Evolutionary conservation across 2,329 filamentous ascomycete species (phyloP).

Genomic region (Scedosporium aurantiacum): DNA sequence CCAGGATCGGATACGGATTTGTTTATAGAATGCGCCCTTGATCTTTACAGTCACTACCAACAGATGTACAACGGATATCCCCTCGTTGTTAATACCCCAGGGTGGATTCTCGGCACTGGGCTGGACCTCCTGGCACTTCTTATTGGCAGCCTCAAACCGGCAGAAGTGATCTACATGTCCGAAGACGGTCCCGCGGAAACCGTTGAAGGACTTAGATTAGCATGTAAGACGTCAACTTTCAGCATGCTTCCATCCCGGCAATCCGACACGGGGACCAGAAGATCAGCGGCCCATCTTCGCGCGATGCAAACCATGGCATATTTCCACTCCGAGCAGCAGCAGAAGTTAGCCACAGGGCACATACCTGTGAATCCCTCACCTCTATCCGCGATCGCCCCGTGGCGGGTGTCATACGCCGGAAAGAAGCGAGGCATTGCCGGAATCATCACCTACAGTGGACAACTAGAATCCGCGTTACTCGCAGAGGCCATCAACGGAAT

Average conservation of each 20-base stretch:
- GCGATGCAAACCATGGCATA: conserved; percentile 74
- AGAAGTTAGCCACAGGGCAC: neutral
- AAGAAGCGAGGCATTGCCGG: conserved; percentile 44
- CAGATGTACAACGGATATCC: conserved; percentile 35
- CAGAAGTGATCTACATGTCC: conserved; percentile 59
- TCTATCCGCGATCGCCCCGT: conserved; percentile 46
- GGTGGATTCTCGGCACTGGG: conserved; percentile 62
- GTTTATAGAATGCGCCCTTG: conserved; percentile 51
- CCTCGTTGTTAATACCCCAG: conserved; percentile 62
- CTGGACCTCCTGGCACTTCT: conserved; percentile 52
- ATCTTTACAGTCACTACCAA: conserved; percentile 50
- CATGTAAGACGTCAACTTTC: conserved; percentile 29
- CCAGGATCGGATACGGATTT: conserved; percentile 56
- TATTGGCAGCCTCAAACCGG: conserved; percentile 40
- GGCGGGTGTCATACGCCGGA: conserved; percentile 49
- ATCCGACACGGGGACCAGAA: conserved; percentile 37
- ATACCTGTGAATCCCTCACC: conserved; percentile 41
- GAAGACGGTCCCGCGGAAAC: conserved; percentile 48
- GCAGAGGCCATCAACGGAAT: conserved; percentile 58
- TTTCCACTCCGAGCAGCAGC: conserved; percentile 41
- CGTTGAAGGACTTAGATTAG: conserved; percentile 38
- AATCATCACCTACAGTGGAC: conserved; percentile 57
- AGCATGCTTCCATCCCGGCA: conserved; percentile 47
- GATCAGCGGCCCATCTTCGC: conserved; percentile 55
- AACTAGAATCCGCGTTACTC: conserved; percentile 46